Evolutionary conservation across 345 rosid genomes (phyloP).

Genomic region (Pistacia integerrima): DNA sequence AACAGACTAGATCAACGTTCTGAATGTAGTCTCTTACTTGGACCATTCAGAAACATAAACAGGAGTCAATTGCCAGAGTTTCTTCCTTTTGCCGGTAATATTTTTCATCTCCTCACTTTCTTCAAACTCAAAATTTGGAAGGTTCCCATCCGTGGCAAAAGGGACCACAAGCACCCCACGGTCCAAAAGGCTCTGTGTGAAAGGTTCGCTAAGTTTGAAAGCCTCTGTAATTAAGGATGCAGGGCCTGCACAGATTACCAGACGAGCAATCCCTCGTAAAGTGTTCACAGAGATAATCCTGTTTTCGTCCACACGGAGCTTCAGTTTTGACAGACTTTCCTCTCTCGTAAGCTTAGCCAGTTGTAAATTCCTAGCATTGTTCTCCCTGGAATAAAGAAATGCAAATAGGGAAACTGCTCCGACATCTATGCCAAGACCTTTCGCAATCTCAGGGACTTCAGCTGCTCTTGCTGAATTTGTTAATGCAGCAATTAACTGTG

Average conservation of each 20-base stretch:
- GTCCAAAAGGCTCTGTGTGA: constrained; percentile 71
- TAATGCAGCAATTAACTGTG: constrained; percentile 75
- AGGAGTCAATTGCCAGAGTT: constrained; percentile 84
- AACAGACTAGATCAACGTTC: constrained; percentile 1
- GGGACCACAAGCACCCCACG: constrained; percentile 93
- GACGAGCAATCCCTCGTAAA: constrained; percentile 78
- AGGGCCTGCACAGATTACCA: constrained; percentile 89
- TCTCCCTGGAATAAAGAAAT: constrained; percentile 75
- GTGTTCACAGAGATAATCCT: constrained; percentile 61
- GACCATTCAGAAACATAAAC: constrained; percentile 70
- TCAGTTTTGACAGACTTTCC: constrained; percentile 85
- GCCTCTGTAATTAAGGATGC: constrained; percentile 65
- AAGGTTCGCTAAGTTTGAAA: constrained; percentile 72
- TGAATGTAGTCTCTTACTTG: constrained; percentile 49
- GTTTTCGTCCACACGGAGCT: constrained; percentile 70
- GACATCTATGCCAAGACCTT: constrained; percentile 74
- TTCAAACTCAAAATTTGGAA: constrained; percentile 63
- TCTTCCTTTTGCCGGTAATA: constrained; percentile 54
- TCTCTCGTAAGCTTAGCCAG: constrained; percentile 87
- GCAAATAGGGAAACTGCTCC: constrained; percentile 79
- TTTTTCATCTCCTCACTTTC: constrained; percentile 64
- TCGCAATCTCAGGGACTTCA: constrained; percentile 59
- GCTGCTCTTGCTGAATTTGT: constrained; percentile 71
- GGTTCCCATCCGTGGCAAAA: constrained; percentile 68
- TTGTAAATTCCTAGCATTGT: constrained; percentile 73